Conservation (phyloP, 495 filamentous ascomycete genomes). For the Aspergillus nanangensis region DNA sequence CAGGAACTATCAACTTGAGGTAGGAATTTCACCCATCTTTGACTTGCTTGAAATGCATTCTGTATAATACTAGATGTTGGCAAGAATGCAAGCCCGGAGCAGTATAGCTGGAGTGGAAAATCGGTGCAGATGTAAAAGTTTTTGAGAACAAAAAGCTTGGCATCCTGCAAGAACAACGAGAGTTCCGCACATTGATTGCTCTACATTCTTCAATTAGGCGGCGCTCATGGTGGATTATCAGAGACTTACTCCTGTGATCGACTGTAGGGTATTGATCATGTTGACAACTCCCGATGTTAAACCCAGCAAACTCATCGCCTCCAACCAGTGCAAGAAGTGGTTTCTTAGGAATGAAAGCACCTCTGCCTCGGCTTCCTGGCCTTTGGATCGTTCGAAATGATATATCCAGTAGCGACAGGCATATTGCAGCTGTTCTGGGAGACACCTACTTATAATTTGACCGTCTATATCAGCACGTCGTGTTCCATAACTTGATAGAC, state of each 20-base stretch:
- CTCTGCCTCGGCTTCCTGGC: conserved; percentile 11
- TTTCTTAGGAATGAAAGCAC: conserved; percentile 30
- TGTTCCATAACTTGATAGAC: conserved; percentile 18
- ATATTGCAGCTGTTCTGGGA: conserved; percentile 29
- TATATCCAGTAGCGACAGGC: conserved; percentile 36
- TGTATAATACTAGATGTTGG: background rate
- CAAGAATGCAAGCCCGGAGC: conserved; percentile 18
- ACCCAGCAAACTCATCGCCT: conserved; percentile 36
- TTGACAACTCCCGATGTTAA: conserved; percentile 15
- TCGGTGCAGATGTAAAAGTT: conserved; percentile 25
- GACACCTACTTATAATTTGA: conserved; percentile 7
- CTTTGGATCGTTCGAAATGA: conserved; percentile 31
- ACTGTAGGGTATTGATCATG: background rate
- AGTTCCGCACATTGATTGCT: conserved; percentile 13
- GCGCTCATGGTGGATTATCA: background rate
- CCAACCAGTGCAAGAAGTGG: conserved; percentile 43
- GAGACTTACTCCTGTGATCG: background rate
- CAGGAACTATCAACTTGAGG: background rate
- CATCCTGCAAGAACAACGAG: conserved; percentile 23
- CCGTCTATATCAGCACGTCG: conserved; percentile 14
- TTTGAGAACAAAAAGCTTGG: conserved; percentile 24
- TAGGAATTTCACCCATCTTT: background rate
- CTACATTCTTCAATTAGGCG: background rate
- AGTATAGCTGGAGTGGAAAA: conserved; percentile 2
- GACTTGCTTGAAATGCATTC: conserved; percentile 9